Conservation (phyloP, 2,329 filamentous ascomycete genomes). For the Aurifilum marmelostoma region DNA sequence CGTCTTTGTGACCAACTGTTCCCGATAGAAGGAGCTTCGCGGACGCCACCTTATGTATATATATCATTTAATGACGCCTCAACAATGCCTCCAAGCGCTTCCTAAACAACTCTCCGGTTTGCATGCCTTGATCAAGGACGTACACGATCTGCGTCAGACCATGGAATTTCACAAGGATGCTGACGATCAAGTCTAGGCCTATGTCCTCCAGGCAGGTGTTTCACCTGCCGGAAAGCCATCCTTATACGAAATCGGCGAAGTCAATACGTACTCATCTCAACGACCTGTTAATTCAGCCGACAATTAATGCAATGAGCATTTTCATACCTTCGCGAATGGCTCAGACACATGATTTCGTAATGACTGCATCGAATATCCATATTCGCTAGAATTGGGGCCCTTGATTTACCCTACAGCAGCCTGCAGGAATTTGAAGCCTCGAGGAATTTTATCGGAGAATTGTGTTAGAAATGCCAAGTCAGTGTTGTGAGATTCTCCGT, state of each 20-base stretch:
- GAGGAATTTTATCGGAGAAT: no score
- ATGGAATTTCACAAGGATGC: neutral
- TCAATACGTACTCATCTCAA: neutral
- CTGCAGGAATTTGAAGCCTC: neutral
- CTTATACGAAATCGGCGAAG: neutral
- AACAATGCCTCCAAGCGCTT: neutral
- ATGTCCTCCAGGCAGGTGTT: neutral
- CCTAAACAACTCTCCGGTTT: neutral
- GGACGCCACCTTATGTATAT: neutral
- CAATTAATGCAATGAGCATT: no score
- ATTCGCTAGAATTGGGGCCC: neutral
- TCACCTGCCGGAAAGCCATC: neutral
- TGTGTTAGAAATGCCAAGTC: neutral
- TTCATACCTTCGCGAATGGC: no score
- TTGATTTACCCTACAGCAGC: neutral
- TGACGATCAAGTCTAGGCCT: neutral
- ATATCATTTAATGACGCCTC: neutral
- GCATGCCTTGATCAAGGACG: no score
- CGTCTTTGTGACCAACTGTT: neutral
- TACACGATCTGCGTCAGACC: neutral
- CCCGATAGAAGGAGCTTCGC: neutral
- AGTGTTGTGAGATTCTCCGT: slow-evolving; percentile 7
- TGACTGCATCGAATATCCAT: neutral
- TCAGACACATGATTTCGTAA: neutral
- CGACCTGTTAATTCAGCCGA: neutral